Conservation (phyloP, 2,329 filamentous ascomycete genomes). For the Sarocladium kiliense region DNA sequence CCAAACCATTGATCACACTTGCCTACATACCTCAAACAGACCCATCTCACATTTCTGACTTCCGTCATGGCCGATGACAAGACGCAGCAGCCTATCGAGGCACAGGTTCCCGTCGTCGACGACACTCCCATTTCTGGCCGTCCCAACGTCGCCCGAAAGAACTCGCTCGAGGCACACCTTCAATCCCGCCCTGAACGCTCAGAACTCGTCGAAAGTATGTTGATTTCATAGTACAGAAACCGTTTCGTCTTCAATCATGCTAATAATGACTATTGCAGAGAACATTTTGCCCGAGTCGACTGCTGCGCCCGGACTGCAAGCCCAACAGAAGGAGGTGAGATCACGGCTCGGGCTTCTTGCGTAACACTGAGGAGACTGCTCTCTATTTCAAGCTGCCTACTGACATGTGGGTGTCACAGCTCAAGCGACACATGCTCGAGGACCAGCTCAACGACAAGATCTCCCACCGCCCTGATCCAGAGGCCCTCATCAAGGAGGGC, state of each 20-base stretch:
- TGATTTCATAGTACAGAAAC: background rate
- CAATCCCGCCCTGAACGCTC: slow-evolving; percentile 2
- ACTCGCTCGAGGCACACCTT: slow-evolving; percentile 8
- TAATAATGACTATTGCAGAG: slow-evolving; percentile 39
- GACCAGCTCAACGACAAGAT: slow-evolving; percentile 86
- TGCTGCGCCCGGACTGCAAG: slow-evolving; percentile 73
- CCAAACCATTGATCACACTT: background rate
- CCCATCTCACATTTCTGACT: too few species aligned
- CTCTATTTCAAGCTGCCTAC: background rate
- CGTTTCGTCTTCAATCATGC: background rate
- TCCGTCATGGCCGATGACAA: slow-evolving; percentile 3
- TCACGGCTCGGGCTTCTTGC: background rate
- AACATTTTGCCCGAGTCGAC: slow-evolving; percentile 81
- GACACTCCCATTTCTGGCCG: slow-evolving; percentile 7
- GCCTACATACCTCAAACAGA: background rate
- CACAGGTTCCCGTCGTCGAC: background rate
- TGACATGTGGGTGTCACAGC: slow-evolving; percentile 27
- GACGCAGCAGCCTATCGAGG: background rate
- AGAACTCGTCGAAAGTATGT: slow-evolving; percentile 12
- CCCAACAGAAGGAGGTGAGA: slow-evolving; percentile 67
- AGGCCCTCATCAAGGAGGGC: slow-evolving; percentile 71
- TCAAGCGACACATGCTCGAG: slow-evolving; percentile 82
- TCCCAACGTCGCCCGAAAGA: slow-evolving; percentile 6
- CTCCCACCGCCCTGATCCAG: slow-evolving; percentile 68
- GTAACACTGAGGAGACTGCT: background rate